Base-by-base conservation (phyloP, 1,284 basidiomycete genomes). In the Laetiporus sulphureus region DNA sequence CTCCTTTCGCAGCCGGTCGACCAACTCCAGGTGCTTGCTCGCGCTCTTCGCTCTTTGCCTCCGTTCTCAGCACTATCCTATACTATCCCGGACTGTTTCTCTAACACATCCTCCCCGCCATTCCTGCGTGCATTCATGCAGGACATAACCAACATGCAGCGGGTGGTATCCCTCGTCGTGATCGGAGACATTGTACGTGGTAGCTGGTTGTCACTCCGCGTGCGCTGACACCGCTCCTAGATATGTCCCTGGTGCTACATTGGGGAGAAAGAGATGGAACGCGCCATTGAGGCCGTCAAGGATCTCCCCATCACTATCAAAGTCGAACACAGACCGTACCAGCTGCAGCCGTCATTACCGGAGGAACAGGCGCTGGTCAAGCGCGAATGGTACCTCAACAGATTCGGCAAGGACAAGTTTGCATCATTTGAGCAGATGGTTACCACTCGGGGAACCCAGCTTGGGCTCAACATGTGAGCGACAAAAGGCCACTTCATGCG, bases 241-340 rank as follows among this genome's bases (percentile, higher is more conserved):
- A 66, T 72, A 35, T 88, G 85, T 58, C 70, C 73, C 42, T 87
- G 82, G 66, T 88, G 84, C 61, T 85, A 78, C 61, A 73, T 91
- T 48, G 79, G 76, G 11, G 76, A 82, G 60, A 76, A 79, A 59
- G 82, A 87, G 54, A 72, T 91, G 42, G 66, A 80, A 38, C 68
- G 71, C 32, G 86, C 87, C 23, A 76, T 84, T 34, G 65, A 72
- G 1, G 71, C 76, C 40, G 79, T 73, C 56, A 64, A 69, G 47
- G 71, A 79, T 47, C 74, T 83, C 2, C 78, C 80, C 3, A 53
- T 87, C 43, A 60, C 66, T 8, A 85, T 91, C 65, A 73, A 83
- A 45, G 64, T 91, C 58, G 79, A 86, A 50, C 84, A 84, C 60
- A 67, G 83, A 48, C 88, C 88, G 0, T 91, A 81, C 68, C 66